These are phyloP conservation scores for Gyromitra esculenta DNA, from an alignment of 2,329 filamentous ascomycete genomes.

Conservation along the genomic window DNA sequence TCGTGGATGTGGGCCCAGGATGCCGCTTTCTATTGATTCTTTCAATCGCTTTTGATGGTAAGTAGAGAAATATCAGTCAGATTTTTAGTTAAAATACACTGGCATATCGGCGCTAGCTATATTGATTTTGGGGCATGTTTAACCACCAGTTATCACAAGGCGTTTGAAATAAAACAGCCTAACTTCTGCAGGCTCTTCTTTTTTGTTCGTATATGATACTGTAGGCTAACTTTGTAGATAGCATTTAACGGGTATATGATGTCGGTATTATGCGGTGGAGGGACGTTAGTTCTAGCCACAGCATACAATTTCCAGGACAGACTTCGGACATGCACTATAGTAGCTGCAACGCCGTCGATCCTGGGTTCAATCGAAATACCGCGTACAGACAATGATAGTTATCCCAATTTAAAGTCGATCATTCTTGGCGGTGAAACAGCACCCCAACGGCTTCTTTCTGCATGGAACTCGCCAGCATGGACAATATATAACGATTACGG, in stretches of 20 bases:
- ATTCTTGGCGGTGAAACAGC: slow-evolving; percentile 11
- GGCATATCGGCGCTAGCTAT: background rate
- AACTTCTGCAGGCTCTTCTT: background rate
- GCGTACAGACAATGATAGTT: background rate
- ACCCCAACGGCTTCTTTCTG: background rate
- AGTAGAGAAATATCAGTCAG: background rate
- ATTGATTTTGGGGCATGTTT: background rate
- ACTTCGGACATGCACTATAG: background rate
- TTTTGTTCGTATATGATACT: background rate
- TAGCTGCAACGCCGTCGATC: slow-evolving; percentile 8
- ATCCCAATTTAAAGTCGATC: background rate
- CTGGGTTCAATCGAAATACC: background rate
- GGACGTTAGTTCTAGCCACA: slow-evolving; percentile 1
- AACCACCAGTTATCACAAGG: background rate
- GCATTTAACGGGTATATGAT: slow-evolving; percentile 8
- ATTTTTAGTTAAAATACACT: no score
- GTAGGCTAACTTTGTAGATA: background rate
- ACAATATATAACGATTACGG: slow-evolving; percentile 54
- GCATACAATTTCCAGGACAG: background rate
- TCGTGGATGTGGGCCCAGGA: background rate
- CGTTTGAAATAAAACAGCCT: background rate
- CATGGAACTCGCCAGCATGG: slow-evolving; percentile 4
- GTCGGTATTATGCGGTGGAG: background rate
- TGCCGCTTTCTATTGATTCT: slow-evolving; percentile 2
- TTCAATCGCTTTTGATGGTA: slow-evolving; percentile 12